Percentiles rank a stretch among this genome's conserved stretches.
These are phyloP conservation scores for Calonectria ilicicola DNA, from an alignment of 2,329 filamentous ascomycete genomes.

Conservation along the genomic window DNA sequence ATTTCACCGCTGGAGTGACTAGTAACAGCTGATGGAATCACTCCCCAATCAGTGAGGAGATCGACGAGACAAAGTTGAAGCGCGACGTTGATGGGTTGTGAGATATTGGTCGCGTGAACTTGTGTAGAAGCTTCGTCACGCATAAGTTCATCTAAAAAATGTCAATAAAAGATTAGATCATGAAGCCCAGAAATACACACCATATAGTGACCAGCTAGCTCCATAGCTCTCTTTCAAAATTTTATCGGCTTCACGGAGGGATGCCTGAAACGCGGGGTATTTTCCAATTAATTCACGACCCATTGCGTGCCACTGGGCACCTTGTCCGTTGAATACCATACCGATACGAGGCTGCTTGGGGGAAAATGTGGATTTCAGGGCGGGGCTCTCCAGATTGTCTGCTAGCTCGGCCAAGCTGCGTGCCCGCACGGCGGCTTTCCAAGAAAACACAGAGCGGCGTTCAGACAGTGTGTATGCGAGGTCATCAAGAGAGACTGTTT, in stretches of 20 bases:
- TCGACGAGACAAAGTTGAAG: not conserved
- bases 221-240: not conserved
- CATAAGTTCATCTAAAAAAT: not conserved
- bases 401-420: not conserved
- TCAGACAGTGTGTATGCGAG: not conserved
- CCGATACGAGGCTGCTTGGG: not conserved
- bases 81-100: not conserved
- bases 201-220: not conserved
- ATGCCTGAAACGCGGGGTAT: not conserved
- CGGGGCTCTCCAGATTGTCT: not conserved
- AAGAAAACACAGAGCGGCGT: not conserved
- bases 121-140: not conserved
- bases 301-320: not conserved
- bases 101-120: not conserved
- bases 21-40: not conserved
- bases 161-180: not conserved
- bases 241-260: not conserved
- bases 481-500: not conserved
- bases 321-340: not conserved
- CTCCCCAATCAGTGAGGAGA: not conserved
- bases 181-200: not conserved
- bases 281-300: not conserved
- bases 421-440: not conserved
- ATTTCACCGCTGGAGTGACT: constrained; percentile 3
- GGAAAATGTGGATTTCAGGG: not conserved